Conservation (phyloP, 192 early-diverging fungal species). For the Rhizoclosmatium sp. region DNA sequence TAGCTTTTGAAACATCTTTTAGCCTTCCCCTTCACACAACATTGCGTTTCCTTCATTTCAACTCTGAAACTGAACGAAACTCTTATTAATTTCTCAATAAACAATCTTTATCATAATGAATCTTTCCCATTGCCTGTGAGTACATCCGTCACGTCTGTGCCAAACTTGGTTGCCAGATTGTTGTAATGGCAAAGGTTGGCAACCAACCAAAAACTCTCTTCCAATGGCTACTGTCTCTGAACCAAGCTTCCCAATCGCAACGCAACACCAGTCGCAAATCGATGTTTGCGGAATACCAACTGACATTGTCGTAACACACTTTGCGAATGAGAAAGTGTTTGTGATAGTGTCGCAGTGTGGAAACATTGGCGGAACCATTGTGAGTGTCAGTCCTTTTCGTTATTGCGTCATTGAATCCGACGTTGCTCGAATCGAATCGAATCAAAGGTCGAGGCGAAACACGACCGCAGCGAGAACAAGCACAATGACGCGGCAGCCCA, state of each 20-base stretch:
- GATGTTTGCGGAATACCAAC: slow-evolving; percentile 11
- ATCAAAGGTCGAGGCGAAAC: neutral
- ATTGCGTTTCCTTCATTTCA: no score
- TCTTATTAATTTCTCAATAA: no score
- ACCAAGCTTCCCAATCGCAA: neutral
- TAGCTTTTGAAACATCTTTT: slow-evolving; percentile 27
- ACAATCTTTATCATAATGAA: no score
- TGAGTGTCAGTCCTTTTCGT: neutral
- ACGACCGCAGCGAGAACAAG: neutral
- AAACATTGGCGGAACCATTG: slow-evolving; percentile 31
- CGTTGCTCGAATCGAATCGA: neutral
- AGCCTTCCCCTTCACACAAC: neutral
- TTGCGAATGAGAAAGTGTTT: slow-evolving; percentile 1
- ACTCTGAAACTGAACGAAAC: no score
- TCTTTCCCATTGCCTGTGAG: no score
- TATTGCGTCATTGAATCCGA: no score
- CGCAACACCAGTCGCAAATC: slow-evolving; percentile 3
- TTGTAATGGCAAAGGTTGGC: no score
- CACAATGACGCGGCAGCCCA: neutral
- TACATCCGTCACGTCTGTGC: no score
- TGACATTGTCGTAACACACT: slow-evolving; percentile 21
- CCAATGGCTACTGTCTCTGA: no score
- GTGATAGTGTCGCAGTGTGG: slow-evolving; percentile 29
- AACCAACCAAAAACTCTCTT: no score
- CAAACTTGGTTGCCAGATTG: no score